Evolutionary conservation across 2,329 filamentous ascomycete genomes (phyloP).

Genomic region (Periconia macrospinosa): DNA sequence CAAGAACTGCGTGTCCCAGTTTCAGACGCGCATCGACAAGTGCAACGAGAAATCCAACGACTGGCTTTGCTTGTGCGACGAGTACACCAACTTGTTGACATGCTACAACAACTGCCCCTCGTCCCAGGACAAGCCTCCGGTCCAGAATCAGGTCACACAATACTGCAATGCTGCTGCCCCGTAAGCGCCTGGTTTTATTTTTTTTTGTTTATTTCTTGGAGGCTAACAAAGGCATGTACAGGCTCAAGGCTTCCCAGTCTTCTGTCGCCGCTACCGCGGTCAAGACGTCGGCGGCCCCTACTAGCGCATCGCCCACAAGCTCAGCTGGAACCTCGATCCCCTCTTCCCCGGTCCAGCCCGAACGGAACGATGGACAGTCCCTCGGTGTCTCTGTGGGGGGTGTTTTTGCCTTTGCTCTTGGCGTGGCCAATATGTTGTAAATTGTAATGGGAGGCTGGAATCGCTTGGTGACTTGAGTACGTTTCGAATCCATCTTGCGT

Average conservation of each 20-base stretch:
- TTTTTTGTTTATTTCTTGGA: neutral
- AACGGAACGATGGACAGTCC: constrained; percentile 14
- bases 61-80: constrained; percentile 61
- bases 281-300: neutral
- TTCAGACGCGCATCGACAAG: constrained; percentile 44
- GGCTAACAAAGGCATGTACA: neutral
- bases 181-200: constrained; percentile 24
- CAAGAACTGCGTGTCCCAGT: constrained; percentile 50
- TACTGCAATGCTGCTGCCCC: constrained; percentile 49
- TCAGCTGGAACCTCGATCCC: constrained; percentile 2
- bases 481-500: too few species aligned
- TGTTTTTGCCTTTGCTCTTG: constrained; percentile 18
- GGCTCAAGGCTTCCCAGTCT: constrained; percentile 8
- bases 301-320: constrained; percentile 3
- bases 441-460: constrained; percentile 1
- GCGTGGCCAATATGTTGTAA: constrained; percentile 18
- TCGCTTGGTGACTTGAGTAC: too few species aligned
- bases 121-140: constrained; percentile 40
- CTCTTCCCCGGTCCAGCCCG: neutral
- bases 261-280: constrained; percentile 8
- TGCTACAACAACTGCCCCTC: constrained; percentile 68
- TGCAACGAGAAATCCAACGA: constrained; percentile 49
- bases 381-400: constrained; percentile 16
- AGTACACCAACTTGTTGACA: constrained; percentile 56
- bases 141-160: constrained; percentile 38